Evolutionary conservation across 306 rosid species (phyloP).

Genomic region (Rosa multiflora): DNA sequence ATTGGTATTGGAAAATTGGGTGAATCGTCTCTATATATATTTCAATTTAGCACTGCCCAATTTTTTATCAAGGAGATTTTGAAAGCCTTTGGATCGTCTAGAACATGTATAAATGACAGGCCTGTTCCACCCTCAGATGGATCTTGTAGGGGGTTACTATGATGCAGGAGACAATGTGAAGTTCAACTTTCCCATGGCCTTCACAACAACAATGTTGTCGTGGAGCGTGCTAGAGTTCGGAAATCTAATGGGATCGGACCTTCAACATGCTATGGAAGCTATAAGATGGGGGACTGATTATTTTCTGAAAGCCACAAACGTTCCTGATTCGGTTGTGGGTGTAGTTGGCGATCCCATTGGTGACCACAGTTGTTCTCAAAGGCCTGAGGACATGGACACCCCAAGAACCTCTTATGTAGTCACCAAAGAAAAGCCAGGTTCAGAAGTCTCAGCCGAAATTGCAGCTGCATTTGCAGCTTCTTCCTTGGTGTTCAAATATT

Average conservation of each 20-base stretch:
- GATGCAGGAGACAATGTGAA: slow-evolving; percentile 62
- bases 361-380: slow-evolving; percentile 46
- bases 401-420: slow-evolving; percentile 40
- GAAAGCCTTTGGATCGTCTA: too few relatives aligned
- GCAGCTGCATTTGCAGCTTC: slow-evolving; percentile 59
- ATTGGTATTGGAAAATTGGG: too few relatives aligned
- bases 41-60: neutral
- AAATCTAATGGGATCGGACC: slow-evolving; percentile 31
- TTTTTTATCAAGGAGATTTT: neutral
- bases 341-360: slow-evolving; percentile 44
- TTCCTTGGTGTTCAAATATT: slow-evolving; percentile 20
- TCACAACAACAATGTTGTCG: slow-evolving; percentile 39
- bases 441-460: slow-evolving; percentile 44
- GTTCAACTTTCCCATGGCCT: slow-evolving; percentile 59
- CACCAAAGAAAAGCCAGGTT: slow-evolving; percentile 30
- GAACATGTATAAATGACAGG: neutral
- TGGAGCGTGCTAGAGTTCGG: slow-evolving; percentile 59
- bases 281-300: slow-evolving; percentile 47
- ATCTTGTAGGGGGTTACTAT: slow-evolving; percentile 54
- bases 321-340: slow-evolving; percentile 29
- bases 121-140: slow-evolving; percentile 28
- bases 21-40: too few relatives aligned
- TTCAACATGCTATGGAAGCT: slow-evolving; percentile 32
- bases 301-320: slow-evolving; percentile 40
- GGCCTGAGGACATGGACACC: slow-evolving; percentile 51